Evolutionary conservation across 2,329 filamentous ascomycete species (phyloP).

Genomic region (Verticillium tricorpus): DNA sequence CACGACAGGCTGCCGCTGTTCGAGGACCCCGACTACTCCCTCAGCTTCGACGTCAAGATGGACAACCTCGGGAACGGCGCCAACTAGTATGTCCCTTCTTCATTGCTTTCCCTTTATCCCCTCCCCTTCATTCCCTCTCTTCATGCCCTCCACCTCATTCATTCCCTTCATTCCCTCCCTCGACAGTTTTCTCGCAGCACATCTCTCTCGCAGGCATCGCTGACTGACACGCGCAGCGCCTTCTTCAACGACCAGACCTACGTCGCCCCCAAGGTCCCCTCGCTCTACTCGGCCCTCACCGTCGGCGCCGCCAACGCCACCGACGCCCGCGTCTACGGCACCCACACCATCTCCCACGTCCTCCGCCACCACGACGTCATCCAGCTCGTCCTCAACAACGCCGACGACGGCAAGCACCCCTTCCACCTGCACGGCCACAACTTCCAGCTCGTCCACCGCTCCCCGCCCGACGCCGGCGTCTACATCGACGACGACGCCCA

Average conservation of each 20-base stretch:
- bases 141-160: no score
- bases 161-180: no score
- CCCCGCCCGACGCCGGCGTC: constrained; percentile 13
- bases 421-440: constrained; percentile 63
- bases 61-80: constrained; percentile 63
- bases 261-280: constrained; percentile 59
- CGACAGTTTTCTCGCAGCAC: neutral
- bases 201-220: neutral
- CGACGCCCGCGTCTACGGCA: constrained; percentile 46
- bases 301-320: constrained; percentile 38
- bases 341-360: constrained; percentile 45
- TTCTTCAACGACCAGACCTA: constrained; percentile 64
- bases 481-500: constrained; percentile 34
- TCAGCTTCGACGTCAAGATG: constrained; percentile 51
- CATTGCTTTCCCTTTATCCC: no score
- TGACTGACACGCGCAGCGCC: constrained; percentile 25
- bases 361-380: constrained; percentile 49
- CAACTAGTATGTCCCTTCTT: constrained; percentile 35
- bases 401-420: constrained; percentile 53
- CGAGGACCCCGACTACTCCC: constrained; percentile 41
- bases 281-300: constrained; percentile 61
- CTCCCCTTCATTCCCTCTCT: no score
- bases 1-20: constrained; percentile 45
- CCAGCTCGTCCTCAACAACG: constrained; percentile 56
- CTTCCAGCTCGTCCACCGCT: constrained; percentile 43